Evolutionary conservation across 2,329 filamentous ascomycete species (phyloP).

Genomic region (Botrytis fragariae): DNA sequence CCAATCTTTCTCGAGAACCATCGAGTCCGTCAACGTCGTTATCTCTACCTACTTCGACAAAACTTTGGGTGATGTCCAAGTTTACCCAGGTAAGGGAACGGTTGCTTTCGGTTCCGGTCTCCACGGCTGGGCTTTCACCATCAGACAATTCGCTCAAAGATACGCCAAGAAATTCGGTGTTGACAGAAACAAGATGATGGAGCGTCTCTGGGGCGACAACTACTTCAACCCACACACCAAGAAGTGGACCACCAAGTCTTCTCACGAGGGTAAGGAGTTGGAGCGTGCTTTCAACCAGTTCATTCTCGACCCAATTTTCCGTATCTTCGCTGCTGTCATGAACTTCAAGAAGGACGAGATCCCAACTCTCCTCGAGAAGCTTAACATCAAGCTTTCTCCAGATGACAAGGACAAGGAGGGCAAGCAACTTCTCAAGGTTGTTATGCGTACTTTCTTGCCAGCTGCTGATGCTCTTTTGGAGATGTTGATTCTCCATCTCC

Average conservation of each 20-base stretch:
- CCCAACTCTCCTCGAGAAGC: constrained; percentile 79
- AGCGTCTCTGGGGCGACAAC: constrained; percentile 99
- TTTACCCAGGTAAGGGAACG: constrained; percentile 96
- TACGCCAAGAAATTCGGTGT: constrained; percentile 99
- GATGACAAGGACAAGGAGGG: constrained; percentile 94
- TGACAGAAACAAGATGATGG: constrained; percentile 99
- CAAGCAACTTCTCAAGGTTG: constrained; percentile 95
- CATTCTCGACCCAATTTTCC: constrained; percentile 99
- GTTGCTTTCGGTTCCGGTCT: constrained; percentile 99
- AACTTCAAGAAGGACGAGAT: constrained; percentile 98
- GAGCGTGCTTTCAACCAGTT: constrained; percentile 99
- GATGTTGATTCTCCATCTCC: constrained; percentile 99
- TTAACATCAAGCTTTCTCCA: constrained; percentile 81
- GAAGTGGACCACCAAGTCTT: constrained; percentile 95
- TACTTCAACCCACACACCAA: constrained; percentile 99
- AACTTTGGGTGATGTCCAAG: constrained; percentile 93
- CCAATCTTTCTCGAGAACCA: constrained; percentile 99
- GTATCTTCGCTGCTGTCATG: constrained; percentile 94
- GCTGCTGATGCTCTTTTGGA: constrained; percentile 97
- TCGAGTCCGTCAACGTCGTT: constrained; percentile 99
- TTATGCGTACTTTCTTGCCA: constrained; percentile 99
- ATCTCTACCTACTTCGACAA: constrained; percentile 99
- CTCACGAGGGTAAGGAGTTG: constrained; percentile 79
- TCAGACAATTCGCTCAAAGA: constrained; percentile 92
- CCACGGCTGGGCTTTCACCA: constrained; percentile 99